These are phyloP conservation scores for Entomortierella parvispora DNA, from an alignment of 192 early-diverging fungal species.

Conservation along the genomic window DNA sequence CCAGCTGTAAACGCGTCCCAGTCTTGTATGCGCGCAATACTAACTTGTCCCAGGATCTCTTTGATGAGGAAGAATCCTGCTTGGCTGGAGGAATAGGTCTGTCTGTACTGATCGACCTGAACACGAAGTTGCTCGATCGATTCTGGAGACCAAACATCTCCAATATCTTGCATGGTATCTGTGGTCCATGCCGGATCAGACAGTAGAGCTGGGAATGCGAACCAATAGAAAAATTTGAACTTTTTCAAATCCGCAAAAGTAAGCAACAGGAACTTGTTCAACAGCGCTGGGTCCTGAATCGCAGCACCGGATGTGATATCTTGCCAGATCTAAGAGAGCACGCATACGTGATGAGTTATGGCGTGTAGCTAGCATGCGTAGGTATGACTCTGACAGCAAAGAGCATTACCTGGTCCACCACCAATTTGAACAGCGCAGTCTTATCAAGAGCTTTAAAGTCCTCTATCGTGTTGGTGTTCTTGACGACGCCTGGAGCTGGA, in stretches of 20 bases:
- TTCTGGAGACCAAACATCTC: constrained; percentile 10
- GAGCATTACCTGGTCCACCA: constrained; percentile 64
- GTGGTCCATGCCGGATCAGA: constrained; percentile 69
- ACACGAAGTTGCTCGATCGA: constrained; percentile 12
- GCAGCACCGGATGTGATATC: constrained; percentile 76
- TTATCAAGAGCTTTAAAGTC: constrained; percentile 90
- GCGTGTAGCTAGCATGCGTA: not conserved
- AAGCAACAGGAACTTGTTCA: constrained; percentile 81
- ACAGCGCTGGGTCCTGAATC: constrained; percentile 65
- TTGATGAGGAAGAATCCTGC: constrained; percentile 52
- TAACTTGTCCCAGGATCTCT: constrained; percentile 4
- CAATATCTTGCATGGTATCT: constrained; percentile 46
- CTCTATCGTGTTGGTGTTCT: constrained; percentile 96
- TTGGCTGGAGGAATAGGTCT: constrained; percentile 17
- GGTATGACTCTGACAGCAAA: not conserved
- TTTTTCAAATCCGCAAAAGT: constrained; percentile 98
- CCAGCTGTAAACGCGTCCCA: constrained; percentile 65
- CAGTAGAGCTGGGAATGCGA: constrained; percentile 89
- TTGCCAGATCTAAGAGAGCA: constrained; percentile 70
- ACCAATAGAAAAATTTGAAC: constrained; percentile 96
- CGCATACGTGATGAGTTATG: not conserved
- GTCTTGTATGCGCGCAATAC: constrained; percentile 57
- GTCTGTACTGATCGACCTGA: constrained; percentile 16
- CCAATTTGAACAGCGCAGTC: constrained; percentile 65
- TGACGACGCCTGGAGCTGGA: constrained; percentile 66